A percentile compares a stretch with the other conserved stretches of the same genome.
Conservation (phyloP, 805 yeast genomes). For the Yarrowia porcina region DNA sequence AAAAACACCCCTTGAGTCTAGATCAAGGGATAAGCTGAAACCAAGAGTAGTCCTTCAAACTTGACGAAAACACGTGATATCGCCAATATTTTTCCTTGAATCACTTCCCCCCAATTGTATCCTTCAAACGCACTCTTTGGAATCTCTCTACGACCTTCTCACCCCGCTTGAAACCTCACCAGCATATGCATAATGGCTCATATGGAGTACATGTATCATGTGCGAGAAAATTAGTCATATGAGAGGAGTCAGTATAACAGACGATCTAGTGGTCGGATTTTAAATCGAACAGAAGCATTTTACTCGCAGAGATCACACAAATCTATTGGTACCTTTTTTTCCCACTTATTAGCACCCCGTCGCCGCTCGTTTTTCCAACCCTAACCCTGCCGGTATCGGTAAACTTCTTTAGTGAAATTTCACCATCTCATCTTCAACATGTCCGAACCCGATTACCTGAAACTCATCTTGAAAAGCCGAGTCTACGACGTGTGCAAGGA, state of each 20-base stretch:
- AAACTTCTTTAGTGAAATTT: neutral
- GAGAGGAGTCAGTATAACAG: too few relatives aligned
- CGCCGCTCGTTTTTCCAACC: neutral
- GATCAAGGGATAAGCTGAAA: too few relatives aligned
- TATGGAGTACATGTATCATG: neutral
- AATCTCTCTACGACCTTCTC: neutral
- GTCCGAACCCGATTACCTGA: constrained; percentile 76
- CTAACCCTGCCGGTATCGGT: constrained; percentile 17
- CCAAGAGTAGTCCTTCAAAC: too few relatives aligned
- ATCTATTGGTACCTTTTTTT: neutral
- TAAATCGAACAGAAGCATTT: too few relatives aligned
- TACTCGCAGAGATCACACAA: neutral
- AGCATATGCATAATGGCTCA: neutral
- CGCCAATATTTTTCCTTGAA: too few relatives aligned
- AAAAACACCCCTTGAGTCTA: too few relatives aligned
- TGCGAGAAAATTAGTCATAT: neutral
- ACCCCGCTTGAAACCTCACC: neutral
- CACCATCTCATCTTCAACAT: neutral
- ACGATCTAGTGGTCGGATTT: too few relatives aligned
- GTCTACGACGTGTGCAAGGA: constrained; percentile 95
- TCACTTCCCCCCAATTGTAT: too few relatives aligned
- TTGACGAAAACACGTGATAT: too few relatives aligned
- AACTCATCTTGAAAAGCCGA: constrained; percentile 82
- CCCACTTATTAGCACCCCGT: too few relatives aligned
- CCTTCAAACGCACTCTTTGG: neutral